A percentile compares a stretch with the other conserved stretches of the same genome.
These are phyloP conservation scores for Leishmania arabica DNA, from an alignment of 208 protist genomes.

Conservation along the genomic window DNA sequence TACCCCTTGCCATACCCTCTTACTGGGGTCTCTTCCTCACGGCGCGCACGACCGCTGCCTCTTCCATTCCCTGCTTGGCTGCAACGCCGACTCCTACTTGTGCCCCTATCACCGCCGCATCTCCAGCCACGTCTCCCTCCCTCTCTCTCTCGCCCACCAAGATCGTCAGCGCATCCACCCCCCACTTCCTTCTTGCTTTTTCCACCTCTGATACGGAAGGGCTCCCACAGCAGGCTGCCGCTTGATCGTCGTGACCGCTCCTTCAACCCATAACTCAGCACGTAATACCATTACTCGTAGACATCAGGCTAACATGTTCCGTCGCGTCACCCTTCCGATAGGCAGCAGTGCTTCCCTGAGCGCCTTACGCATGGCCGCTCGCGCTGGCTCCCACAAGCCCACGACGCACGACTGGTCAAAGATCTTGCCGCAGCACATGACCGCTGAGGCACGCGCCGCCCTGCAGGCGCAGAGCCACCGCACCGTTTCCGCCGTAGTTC, in stretches of 20 bases:
- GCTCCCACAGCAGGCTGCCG: neutral
- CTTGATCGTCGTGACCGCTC: neutral
- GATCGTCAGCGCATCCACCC: neutral
- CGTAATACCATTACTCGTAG: neutral
- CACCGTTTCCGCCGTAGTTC: conserved; percentile 82
- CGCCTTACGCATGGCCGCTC: conserved; percentile 31
- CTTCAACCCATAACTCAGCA: neutral
- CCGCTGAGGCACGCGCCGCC: conserved; percentile 44
- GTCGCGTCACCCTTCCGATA: conserved; percentile 41
- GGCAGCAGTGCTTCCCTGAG: conserved; percentile 25
- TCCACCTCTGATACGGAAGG: neutral
- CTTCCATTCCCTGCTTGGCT: neutral
- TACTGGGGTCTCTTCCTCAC: neutral
- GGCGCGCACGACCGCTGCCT: neutral
- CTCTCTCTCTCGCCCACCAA: neutral
- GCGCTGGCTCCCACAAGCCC: conserved; percentile 59
- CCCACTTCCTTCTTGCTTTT: no score
- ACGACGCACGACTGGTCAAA: conserved; percentile 85
- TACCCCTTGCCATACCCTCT: neutral
- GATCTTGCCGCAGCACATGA: conserved; percentile 56
- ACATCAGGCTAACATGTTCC: conserved; percentile 44
- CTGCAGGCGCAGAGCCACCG: conserved; percentile 65
- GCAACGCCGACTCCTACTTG: neutral
- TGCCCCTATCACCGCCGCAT: neutral
- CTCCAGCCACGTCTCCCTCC: no score